phyloP scores from a whole-genome alignment of 2,329 filamentous ascomycete genomes.

The Colletotrichum spaethianum region DNA sequence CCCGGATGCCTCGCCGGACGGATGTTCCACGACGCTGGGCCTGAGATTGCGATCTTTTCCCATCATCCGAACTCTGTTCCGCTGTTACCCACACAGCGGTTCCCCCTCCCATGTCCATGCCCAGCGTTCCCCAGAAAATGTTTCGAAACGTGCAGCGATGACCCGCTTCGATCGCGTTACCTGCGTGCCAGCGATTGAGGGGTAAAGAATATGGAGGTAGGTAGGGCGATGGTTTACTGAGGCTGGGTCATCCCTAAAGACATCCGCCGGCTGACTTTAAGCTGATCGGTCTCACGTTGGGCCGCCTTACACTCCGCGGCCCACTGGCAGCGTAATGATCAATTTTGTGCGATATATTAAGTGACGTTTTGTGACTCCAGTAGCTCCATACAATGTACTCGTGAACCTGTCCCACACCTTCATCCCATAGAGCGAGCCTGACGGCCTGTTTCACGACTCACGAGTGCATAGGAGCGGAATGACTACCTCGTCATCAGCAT shows the following conservation, averaged over 20 bases:
- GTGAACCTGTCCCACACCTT: neutral
- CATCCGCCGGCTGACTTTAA: neutral
- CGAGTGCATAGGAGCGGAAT: neutral
- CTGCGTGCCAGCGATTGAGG: neutral
- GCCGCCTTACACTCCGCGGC: neutral
- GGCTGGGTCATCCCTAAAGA: neutral
- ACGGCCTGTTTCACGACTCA: neutral
- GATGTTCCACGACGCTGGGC: neutral
- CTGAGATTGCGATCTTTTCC: slow-evolving; percentile 25
- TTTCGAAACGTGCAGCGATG: slow-evolving; percentile 14
- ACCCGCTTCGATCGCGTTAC: neutral
- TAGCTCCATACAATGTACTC: neutral
- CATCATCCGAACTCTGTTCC: slow-evolving; percentile 21
- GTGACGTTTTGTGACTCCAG: neutral
- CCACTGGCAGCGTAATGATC: neutral
- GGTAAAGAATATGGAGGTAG: too few species aligned
- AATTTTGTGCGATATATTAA: neutral
- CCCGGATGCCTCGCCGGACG: slow-evolving; percentile 19
- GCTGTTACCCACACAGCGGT: slow-evolving; percentile 1
- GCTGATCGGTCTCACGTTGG: slow-evolving; percentile 19
- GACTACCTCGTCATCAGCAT: neutral
- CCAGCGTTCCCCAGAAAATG: slow-evolving; percentile 25
- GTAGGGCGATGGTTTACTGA: neutral
- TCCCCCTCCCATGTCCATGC: neutral
- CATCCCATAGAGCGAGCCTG: too few species aligned